Evolutionary conservation across 2,329 filamentous ascomycete genomes (phyloP), one percentile per base, ranked within the genome.

Genomic region (Epichloe sp.): DNA sequence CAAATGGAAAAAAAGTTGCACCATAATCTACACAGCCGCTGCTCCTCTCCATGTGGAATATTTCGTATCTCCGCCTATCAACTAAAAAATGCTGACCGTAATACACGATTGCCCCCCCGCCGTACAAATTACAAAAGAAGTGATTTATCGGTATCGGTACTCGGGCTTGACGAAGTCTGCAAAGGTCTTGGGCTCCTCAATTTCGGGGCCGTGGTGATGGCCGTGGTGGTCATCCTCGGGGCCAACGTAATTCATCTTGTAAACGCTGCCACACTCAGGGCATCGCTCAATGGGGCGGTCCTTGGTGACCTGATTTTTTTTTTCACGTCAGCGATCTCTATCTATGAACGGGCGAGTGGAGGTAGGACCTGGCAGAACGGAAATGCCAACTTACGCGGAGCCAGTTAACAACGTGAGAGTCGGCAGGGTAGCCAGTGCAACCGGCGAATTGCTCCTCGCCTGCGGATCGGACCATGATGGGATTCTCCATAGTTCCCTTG

Each of bases 241-340:
- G 55, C 93, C 93, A 59, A 95, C 74, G 72, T 95, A 98, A 68
- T 96, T 85, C 87, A 97, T 93, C 84, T 95, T 94, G 78, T 95
- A 90, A 60, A 93, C 88, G 69, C 83, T 88, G 61, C 93, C 93
- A 74, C 93, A 98, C 78, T 98, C 93, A 65, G 83, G 83, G 83
- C 93, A 98, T 70, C 93, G 88, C 77, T 94, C 88, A 62, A 95
- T 72, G 53, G 93, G 93, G 68, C 93, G 89, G 53, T 93, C 83
- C 66, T 87, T 87, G 68, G 86, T 85, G 65, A 94, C 80, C 87
- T 93, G 52, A 40, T n/a, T 44, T 11, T 17, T 23, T 31, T n/a
- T 26, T 31, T n/a, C 4, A 23, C 15, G 21, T 44, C 23, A 44
- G 42, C 23, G 14, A 31, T 8, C 3, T 4, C 4, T 17, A 34